These are phyloP conservation scores for Geosmithia flava DNA, from an alignment of 2,329 filamentous ascomycete genomes.

Conservation along the genomic window DNA sequence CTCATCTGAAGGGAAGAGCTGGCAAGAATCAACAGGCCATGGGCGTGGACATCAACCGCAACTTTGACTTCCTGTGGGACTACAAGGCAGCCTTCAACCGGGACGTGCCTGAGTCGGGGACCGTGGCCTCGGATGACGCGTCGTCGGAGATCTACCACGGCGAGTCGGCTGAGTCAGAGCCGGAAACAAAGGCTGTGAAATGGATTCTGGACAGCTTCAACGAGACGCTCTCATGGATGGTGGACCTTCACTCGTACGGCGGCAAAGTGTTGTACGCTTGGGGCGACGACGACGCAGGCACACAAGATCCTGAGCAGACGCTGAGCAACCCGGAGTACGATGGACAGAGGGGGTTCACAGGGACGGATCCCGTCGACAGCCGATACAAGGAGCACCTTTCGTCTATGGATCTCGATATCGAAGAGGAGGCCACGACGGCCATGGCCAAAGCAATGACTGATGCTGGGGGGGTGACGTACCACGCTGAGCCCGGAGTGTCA, in stretches of 20 bases:
- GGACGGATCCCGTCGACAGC: conserved; percentile 16
- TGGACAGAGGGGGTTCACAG: conserved; percentile 32
- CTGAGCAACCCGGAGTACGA: conserved; percentile 40
- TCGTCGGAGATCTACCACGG: conserved; percentile 36
- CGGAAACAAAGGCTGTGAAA: conserved; percentile 41
- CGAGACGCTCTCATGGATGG: conserved; percentile 37
- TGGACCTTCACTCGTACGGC: conserved; percentile 44
- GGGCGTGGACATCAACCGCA: conserved; percentile 42
- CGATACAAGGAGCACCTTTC: conserved; percentile 33
- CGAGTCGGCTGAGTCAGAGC: conserved; percentile 36
- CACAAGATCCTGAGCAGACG: conserved; percentile 29
- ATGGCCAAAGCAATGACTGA: conserved; percentile 26
- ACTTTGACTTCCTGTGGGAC: conserved; percentile 47
- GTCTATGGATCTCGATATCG: conserved; percentile 18
- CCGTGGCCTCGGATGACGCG: conserved; percentile 24
- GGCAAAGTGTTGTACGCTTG: conserved; percentile 41
- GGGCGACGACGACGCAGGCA: conserved; percentile 43
- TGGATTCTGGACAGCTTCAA: conserved; percentile 36
- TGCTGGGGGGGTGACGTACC: conserved; percentile 23
- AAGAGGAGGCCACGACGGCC: conserved; percentile 8
- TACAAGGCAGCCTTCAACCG: conserved; percentile 28
- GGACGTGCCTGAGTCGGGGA: conserved; percentile 17
- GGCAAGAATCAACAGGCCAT: conserved; percentile 6
- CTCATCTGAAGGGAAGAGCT: conserved; percentile 1
- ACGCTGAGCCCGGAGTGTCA: conserved; percentile 21